Base-by-base conservation (phyloP, 495 filamentous ascomycete species). In the Tuber umbilicatum region DNA sequence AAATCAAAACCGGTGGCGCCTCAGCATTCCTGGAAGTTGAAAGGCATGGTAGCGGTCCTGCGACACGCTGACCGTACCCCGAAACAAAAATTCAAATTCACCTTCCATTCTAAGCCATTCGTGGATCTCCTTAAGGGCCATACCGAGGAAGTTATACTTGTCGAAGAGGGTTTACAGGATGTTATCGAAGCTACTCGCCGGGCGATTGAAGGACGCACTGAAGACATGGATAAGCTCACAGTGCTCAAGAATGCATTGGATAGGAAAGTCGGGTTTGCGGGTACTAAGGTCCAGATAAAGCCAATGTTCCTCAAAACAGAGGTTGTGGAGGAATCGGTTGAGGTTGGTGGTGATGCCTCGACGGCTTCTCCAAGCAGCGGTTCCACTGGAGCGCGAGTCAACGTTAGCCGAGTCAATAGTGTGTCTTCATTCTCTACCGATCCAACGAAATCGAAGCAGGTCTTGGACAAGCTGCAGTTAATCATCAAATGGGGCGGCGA, bases 401-500 rank as follows among this genome's bases (percentile, higher is more conserved):
- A 79, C 42, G 60, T 79, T n/a, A 79, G 75, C 40, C 77, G 77
- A 27, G 72, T 79, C 70, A 79, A 67, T 23, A 79, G 77, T 31
- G 55, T 64, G 55, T 64, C 55, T 14, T 73, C 69, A 21, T 70
- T 64, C 27, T 70, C 76, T 21, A 23, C 19, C 17, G 75, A 79
- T 41, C 76, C 69, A 2, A 78, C 70, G 7, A 68, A 60, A 67
- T 21, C 55, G 17, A 75, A 71, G 3, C 75, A 74, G 17, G 73
- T 68, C n/a, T 73, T 99, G 17, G 96, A 98, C 81, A 99, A 99
- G 83, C 86, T 99, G 50, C 95, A 99, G 82, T 88, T 99, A 71
- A 95, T 99, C 69, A 95, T 99, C 82, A 99, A 99, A 81, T 99
- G 95, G 96, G 96, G 95, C 76, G 95, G 95, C 31, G 95, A 99